These are phyloP conservation scores for Ustilago hordei DNA, from an alignment of 1,284 basidiomycete species.

Conservation along the genomic window DNA sequence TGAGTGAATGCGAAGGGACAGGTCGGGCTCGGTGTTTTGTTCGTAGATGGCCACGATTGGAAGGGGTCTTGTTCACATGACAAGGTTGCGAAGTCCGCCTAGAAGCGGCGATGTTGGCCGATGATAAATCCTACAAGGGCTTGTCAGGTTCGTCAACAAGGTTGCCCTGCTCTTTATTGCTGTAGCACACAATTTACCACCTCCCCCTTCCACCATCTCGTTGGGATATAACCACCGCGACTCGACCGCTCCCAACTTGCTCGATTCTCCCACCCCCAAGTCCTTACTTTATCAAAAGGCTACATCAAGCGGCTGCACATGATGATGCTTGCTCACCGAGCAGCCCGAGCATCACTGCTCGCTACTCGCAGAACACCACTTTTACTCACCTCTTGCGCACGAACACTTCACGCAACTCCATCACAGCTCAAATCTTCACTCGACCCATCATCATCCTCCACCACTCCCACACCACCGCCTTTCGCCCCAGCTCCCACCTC, in stretches of 20 bases:
- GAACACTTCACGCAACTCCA: conserved; percentile 2
- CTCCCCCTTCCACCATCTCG: not conserved
- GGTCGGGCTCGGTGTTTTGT: not conserved
- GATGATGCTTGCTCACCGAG: conserved; percentile 6
- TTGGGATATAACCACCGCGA: no score
- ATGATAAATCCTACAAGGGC: not conserved
- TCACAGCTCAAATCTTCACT: conserved; percentile 2
- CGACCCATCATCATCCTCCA: conserved; percentile 10
- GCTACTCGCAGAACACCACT: not conserved
- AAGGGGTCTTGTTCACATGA: not conserved
- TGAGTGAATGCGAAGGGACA: not conserved
- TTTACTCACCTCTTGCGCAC: not conserved
- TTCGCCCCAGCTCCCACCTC: not conserved
- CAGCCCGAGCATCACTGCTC: conserved; percentile 9
- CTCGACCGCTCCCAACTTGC: not conserved
- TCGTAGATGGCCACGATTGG: not conserved
- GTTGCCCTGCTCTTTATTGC: not conserved
- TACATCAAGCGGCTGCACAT: no score
- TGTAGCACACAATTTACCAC: not conserved
- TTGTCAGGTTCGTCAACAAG: not conserved
- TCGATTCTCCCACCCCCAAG: not conserved
- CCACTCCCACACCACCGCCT: conserved; percentile 11
- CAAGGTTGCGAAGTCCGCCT: not conserved
- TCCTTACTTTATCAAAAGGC: not conserved
- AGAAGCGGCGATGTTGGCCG: not conserved